phyloP scores from a whole-genome alignment of 208 protist species.

The Acanthamoeba castellanii region DNA sequence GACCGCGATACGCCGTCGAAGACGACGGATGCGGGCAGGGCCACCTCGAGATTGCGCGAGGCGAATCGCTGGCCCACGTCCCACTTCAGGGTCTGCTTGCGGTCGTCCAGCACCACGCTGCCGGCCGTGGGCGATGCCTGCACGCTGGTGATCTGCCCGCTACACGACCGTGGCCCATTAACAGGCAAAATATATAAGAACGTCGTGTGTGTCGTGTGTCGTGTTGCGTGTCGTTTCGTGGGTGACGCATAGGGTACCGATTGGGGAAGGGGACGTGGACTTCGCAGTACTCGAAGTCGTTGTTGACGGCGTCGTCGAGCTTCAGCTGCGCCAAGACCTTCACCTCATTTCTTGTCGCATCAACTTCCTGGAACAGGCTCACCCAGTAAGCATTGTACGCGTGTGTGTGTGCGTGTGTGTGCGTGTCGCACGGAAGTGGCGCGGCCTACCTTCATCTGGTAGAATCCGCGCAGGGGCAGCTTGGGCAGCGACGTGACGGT shows the following conservation, averaged over 20 bases:
- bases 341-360: constrained; percentile 9
- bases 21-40: constrained; percentile 23
- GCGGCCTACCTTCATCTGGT: constrained; percentile 71
- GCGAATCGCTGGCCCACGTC: constrained; percentile 67
- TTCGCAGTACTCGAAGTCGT: constrained; percentile 74
- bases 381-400: background rate
- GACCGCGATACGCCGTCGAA: background rate
- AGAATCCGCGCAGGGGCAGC: constrained; percentile 66
- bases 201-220: background rate
- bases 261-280: constrained; percentile 63
- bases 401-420: too few species aligned
- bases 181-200: background rate
- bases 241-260: background rate
- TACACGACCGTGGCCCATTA: background rate
- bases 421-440: background rate
- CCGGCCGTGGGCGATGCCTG: constrained; percentile 61
- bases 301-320: constrained; percentile 46
- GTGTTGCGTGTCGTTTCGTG: background rate
- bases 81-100: constrained; percentile 35
- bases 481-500: background rate
- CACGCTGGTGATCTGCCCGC: constrained; percentile 8
- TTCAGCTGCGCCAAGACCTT: constrained; percentile 67
- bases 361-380: background rate
- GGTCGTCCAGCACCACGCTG: background rate
- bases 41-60: constrained; percentile 67